Evolutionary conservation across 1,284 basidiomycete genomes (phyloP).

Genomic region (Naganishia sp.): DNA sequence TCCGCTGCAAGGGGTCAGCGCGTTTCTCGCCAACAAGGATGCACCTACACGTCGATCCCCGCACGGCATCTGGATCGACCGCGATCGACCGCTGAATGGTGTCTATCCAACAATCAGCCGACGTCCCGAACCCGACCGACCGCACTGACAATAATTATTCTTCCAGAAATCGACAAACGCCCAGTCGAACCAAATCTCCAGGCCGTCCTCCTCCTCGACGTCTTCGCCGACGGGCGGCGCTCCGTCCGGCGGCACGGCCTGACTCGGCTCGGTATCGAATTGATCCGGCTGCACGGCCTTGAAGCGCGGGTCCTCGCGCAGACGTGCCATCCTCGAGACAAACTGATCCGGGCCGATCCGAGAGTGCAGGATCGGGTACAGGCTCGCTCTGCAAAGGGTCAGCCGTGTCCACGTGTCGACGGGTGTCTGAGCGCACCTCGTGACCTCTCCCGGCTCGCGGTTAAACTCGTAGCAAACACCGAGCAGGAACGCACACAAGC

Average conservation of each 20-base stretch:
- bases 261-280: constrained; percentile 52
- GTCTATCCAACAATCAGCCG: constrained; percentile 43
- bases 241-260: constrained; percentile 35
- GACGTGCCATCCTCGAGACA: constrained; percentile 77
- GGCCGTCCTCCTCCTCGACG: constrained; percentile 61
- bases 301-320: constrained; percentile 90
- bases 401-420: not conserved
- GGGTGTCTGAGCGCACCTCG: constrained; percentile 61
- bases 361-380: constrained; percentile 81
- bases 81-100: constrained; percentile 60
- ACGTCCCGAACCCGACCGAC: not conserved
- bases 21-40: not conserved
- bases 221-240: constrained; percentile 42
- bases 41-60: constrained; percentile 46
- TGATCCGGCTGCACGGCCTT: constrained; percentile 81
- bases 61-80: constrained; percentile 56
- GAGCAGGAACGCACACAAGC: constrained; percentile 86
- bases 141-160: constrained; percentile 81
- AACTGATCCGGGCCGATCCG: constrained; percentile 82
- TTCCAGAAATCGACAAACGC: constrained; percentile 99
- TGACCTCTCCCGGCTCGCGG: constrained; percentile 86
- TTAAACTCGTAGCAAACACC: constrained; percentile 95
- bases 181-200: constrained; percentile 98
- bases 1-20: constrained; percentile 57
- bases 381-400: constrained; percentile 63